Evolutionary conservation across 169 alveolate species (phyloP).

Genomic region (Eimeria acervulina): DNA sequence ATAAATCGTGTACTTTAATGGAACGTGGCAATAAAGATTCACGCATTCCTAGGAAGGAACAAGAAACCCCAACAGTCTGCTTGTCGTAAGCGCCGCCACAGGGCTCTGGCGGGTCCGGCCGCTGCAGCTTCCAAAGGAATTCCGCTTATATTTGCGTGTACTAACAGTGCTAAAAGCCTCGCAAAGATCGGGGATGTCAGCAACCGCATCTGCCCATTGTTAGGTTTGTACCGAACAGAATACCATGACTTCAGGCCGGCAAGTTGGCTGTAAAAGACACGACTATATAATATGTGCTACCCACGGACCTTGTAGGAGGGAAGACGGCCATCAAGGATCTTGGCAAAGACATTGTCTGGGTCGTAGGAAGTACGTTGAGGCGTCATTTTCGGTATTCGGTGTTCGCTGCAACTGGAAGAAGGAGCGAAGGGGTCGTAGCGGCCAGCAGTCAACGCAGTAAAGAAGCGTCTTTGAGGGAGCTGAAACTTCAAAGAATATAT

Average conservation of each 20-base stretch:
- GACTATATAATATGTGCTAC: neutral
- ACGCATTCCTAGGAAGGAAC: neutral
- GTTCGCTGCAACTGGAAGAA: neutral
- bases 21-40: neutral
- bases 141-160: too few relatives aligned
- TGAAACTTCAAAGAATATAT: neutral
- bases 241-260: too few relatives aligned
- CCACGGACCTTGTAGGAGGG: slow-evolving; percentile 77
- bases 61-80: neutral
- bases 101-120: too few relatives aligned
- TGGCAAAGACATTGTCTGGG: slow-evolving; percentile 80
- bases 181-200: neutral
- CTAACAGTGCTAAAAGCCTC: neutral
- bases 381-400: slow-evolving; percentile 6
- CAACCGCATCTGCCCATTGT: neutral
- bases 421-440: neutral
- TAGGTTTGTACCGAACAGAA: neutral
- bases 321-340: slow-evolving; percentile 77
- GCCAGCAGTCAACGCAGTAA: neutral
- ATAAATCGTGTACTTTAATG: neutral
- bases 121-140: too few relatives aligned
- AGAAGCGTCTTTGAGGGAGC: neutral
- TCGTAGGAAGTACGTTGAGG: slow-evolving; percentile 60
- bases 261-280: neutral
- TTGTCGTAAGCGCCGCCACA: neutral